Evolutionary conservation across 2,329 filamentous ascomycete species (phyloP), one percentile per base, ranked within the genome.

Genomic region (Beauveria caledonica): DNA sequence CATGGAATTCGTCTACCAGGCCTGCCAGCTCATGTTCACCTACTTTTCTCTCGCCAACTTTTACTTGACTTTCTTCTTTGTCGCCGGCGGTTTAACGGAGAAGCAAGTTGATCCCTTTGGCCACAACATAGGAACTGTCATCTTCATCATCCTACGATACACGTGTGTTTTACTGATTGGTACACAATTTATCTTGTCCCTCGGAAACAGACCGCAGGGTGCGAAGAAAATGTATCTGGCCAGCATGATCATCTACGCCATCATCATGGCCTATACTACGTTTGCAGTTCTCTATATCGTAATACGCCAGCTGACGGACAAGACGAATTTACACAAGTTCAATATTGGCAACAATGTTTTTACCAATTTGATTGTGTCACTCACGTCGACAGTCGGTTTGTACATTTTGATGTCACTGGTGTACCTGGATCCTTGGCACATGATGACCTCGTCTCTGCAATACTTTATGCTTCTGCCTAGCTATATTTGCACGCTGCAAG

Each of bases 41-140:
- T 99, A 91, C 78, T 97, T 99, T 78, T 96, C 93, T 11, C 85
- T 99, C 45, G 92, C 93, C 73, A 99, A 99, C 79, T 99, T 97
- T 80, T 99, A 97, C 74, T 86, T 99, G 57, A 96, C 92, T 61
- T 99, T 99, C 77, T 99, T 92, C 82, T 99, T 99, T 78, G 88
- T 99, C 66, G 92, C 92, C 23, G 94, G 94, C 48, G 95, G 92
- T 45, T 81, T 99, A 17, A 83, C 89, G 0, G 91, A 97, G 68
- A 77, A 84, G 0, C 78, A 78, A 27, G 79, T 95, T 65, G 94
- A 99, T 72, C 95, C 95, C 0, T 99, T 99, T 67, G 92, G 92
- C 17, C 89, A 96, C 74, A 82, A 86, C 64, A 87, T 96, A 64
- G 93, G 90, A 53, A 84, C 85, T 65, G 85, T 89, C 75, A 89